phyloP scores from a whole-genome alignment of 108 stramenopile genomes.

The Pseudonitzschia multiseries region DNA sequence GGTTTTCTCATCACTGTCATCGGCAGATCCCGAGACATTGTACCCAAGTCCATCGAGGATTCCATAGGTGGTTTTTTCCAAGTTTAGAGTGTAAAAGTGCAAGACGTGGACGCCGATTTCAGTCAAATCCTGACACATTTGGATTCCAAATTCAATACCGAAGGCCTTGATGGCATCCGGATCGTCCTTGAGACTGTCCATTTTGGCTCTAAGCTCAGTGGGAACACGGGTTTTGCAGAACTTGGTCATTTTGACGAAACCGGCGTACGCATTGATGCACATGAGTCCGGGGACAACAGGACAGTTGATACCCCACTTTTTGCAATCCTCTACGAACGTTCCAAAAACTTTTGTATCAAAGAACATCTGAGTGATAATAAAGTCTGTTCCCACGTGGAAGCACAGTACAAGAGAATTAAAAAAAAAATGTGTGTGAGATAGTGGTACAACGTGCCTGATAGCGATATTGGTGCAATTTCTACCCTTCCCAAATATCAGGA shows the following conservation, averaged over 20 bases:
- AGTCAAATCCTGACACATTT: conserved; percentile 84
- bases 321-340: conserved; percentile 91
- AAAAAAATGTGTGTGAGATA: background rate
- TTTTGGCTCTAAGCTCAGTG: conserved; percentile 60
- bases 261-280: conserved; percentile 97
- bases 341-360: conserved; percentile 94
- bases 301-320: conserved; percentile 86
- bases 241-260: conserved; percentile 97
- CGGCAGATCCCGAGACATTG: conserved; percentile 48
- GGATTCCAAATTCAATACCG: conserved; percentile 92
- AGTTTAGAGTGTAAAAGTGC: conserved; percentile 98
- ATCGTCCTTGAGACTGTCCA: conserved; percentile 93
- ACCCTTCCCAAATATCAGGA: background rate
- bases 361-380: conserved; percentile 99
- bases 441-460: background rate
- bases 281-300: conserved; percentile 98
- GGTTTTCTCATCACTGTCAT: conserved; percentile 77
- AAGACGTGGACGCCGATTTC: conserved; percentile 80
- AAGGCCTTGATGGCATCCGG: conserved; percentile 83
- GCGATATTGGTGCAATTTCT: background rate
- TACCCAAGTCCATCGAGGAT: conserved; percentile 82
- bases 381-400: conserved; percentile 50
- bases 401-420: conserved; percentile 5
- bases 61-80: conserved; percentile 94
- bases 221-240: conserved; percentile 99